phyloP scores from a whole-genome alignment of 768 basidiomycete species.

The Pisolithus microcarpus region DNA sequence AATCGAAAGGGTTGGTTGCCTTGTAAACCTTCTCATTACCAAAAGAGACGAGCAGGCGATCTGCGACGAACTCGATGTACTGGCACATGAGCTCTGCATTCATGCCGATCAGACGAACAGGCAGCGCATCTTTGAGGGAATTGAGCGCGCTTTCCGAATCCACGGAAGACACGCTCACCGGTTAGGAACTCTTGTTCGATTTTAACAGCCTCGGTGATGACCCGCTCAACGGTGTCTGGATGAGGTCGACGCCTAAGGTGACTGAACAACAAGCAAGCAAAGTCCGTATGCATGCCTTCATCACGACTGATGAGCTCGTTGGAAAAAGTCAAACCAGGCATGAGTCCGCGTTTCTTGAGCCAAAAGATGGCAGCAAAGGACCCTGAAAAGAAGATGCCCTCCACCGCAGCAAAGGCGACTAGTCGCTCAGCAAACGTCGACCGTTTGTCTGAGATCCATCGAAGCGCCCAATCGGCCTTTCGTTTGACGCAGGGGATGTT shows the following conservation, averaged over 20 bases:
- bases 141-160: neutral
- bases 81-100: slow-evolving; percentile 81
- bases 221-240: slow-evolving; percentile 59
- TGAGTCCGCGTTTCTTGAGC: slow-evolving; percentile 95
- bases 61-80: slow-evolving; percentile 89
- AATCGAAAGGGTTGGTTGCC: slow-evolving; percentile 78
- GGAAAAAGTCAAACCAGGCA: slow-evolving; percentile 94
- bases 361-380: slow-evolving; percentile 94
- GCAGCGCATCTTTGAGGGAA: slow-evolving; percentile 60
- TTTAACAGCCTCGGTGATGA: slow-evolving; percentile 76
- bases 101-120: slow-evolving; percentile 86
- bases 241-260: slow-evolving; percentile 78
- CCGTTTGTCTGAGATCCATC: slow-evolving; percentile 78
- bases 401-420: slow-evolving; percentile 91
- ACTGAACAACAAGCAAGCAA: slow-evolving; percentile 84
- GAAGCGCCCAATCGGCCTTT: slow-evolving; percentile 93
- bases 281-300: slow-evolving; percentile 95
- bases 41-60: slow-evolving; percentile 75
- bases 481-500: slow-evolving; percentile 88
- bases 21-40: slow-evolving; percentile 79
- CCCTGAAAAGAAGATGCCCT: slow-evolving; percentile 95
- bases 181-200: slow-evolving; percentile 86
- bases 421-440: slow-evolving; percentile 86
- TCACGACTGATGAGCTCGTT: slow-evolving; percentile 96
- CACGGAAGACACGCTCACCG: slow-evolving; percentile 35